Base-by-base conservation (phyloP, 148 eudicot genomes). In the Rhododendron griersonianum region DNA sequence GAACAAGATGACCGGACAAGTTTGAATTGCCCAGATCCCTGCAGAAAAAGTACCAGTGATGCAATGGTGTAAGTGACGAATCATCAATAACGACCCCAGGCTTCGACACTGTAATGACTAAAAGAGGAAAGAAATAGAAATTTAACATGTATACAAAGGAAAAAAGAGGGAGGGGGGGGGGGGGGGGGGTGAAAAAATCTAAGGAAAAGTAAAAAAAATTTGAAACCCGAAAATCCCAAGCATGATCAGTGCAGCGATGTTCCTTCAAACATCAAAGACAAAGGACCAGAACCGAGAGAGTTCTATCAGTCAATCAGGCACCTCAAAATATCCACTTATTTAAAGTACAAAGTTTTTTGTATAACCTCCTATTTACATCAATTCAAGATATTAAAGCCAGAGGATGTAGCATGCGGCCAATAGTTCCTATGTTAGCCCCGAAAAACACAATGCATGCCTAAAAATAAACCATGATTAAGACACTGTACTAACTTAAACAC, bases 21-120 rank as follows among this genome's bases (percentile, higher is more conserved):
- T 94, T 93, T 71, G 95, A 94, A 87, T 94, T 95, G 63, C 98
- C 96, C 84, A 96, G 93, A 89, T 96, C 98, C 91, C 99, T 96
- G 94, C 91, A 93, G 45, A 23, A 79, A 69, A 61, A 37, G 33
- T 53, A 82, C 16, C 71, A 39, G 78, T 48, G 16, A 44, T 53
- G 85, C 9, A 25, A 63, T 59, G 16, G 25, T 19, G 45, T 67
- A 47, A 81, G 41, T 33, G 30, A 81, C 30, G 14, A 59, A 80
- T 48, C 3, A 50, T 18, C 25, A 69, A 78, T 50, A 71, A 48
- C 18, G 21, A 39, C 21, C 25, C 41, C 84, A n/a, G 53, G 37
- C 50, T 48, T 50, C 37, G 50, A 5, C 59, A 25, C 14, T 25
- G 37, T 14, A 15, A 48, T 5, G 82, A 13, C 28, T 50, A 80